phyloP scores from a whole-genome alignment of 2,329 filamentous ascomycete species.

The Ceratocystis alfenasii region DNA sequence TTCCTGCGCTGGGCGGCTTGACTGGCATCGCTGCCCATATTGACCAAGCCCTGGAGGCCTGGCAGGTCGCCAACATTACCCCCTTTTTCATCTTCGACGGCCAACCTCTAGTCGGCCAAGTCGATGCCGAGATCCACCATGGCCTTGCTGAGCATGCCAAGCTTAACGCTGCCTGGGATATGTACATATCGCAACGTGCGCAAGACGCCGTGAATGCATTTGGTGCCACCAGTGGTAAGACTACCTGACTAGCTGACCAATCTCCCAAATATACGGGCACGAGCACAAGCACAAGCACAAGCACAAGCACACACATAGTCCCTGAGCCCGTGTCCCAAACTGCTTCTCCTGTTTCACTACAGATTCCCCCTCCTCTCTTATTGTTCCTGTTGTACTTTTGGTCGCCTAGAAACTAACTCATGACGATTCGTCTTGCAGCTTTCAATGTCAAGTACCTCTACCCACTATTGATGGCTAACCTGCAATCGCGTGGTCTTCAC shows the following conservation, averaged over 20 bases:
- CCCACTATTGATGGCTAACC: constrained; percentile 61
- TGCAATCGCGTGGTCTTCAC: constrained; percentile 55
- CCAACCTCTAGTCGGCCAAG: constrained; percentile 63
- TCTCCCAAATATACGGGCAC: too few species aligned
- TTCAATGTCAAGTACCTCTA: constrained; percentile 61
- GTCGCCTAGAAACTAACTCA: neutral
- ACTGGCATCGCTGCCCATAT: constrained; percentile 69
- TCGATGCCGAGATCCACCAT: constrained; percentile 54
- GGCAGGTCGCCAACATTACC: constrained; percentile 57
- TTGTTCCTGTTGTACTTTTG: neutral
- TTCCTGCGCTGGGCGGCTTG: constrained; percentile 78
- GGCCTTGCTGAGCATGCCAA: constrained; percentile 54
- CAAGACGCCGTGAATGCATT: constrained; percentile 76
- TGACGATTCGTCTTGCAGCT: constrained; percentile 38
- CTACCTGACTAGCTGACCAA: neutral
- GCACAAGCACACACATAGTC: too few species aligned
- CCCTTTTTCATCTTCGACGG: constrained; percentile 90
- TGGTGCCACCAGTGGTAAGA: constrained; percentile 59
- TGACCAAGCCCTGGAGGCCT: constrained; percentile 60
- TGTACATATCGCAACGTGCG: constrained; percentile 73
- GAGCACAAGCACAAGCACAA: too few species aligned
- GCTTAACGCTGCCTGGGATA: constrained; percentile 69
- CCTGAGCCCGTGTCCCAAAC: neutral
- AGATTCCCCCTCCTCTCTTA: neutral
- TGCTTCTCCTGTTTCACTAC: neutral